Percentiles rank a stretch among this genome's conserved stretches.
Evolutionary conservation across 768 basidiomycete species (phyloP).

Genomic region (Tylopilus sp.): DNA sequence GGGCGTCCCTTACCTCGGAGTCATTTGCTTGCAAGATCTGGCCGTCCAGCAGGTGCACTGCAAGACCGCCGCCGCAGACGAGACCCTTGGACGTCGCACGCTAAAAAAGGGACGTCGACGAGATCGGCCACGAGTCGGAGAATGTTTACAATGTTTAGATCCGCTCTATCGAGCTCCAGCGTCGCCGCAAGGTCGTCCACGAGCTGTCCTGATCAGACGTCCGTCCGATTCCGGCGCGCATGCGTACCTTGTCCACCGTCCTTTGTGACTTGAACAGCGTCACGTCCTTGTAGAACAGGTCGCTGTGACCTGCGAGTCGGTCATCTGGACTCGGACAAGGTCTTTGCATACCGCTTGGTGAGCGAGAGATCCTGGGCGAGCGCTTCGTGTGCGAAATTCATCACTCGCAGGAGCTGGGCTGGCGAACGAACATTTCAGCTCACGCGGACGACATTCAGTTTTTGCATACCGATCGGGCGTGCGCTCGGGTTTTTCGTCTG

Average conservation of each 20-base stretch:
- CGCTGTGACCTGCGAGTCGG: slow-evolving; percentile 42
- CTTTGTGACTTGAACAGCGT: slow-evolving; percentile 70
- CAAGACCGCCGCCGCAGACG: slow-evolving; percentile 64
- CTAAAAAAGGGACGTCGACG: slow-evolving; percentile 46
- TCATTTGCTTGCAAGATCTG: slow-evolving; percentile 49
- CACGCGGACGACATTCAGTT: not conserved
- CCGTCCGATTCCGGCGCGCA: not conserved
- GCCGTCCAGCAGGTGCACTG: slow-evolving; percentile 55
- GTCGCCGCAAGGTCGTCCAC: slow-evolving; percentile 90
- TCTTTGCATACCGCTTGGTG: slow-evolving; percentile 58
- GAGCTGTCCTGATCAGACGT: slow-evolving; percentile 46
- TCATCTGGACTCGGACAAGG: slow-evolving; percentile 7
- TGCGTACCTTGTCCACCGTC: slow-evolving; percentile 70
- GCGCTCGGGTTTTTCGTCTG: slow-evolving; percentile 36
- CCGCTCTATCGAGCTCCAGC: slow-evolving; percentile 64
- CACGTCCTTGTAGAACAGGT: slow-evolving; percentile 87
- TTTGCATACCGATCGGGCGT: slow-evolving; percentile 39
- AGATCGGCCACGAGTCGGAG: slow-evolving; percentile 10
- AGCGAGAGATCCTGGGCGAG: slow-evolving; percentile 48
- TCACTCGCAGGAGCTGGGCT: slow-evolving; percentile 70
- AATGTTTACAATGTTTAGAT: slow-evolving; percentile 68
- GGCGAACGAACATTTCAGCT: not conserved
- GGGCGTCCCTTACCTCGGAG: slow-evolving; percentile 47
- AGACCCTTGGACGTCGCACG: slow-evolving; percentile 89
- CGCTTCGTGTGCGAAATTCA: slow-evolving; percentile 70